A percentile compares a stretch with the other conserved stretches of the same genome.
Evolutionary conservation across 495 filamentous ascomycete genomes (phyloP).

Genomic region (Aspergillus conjunctus): DNA sequence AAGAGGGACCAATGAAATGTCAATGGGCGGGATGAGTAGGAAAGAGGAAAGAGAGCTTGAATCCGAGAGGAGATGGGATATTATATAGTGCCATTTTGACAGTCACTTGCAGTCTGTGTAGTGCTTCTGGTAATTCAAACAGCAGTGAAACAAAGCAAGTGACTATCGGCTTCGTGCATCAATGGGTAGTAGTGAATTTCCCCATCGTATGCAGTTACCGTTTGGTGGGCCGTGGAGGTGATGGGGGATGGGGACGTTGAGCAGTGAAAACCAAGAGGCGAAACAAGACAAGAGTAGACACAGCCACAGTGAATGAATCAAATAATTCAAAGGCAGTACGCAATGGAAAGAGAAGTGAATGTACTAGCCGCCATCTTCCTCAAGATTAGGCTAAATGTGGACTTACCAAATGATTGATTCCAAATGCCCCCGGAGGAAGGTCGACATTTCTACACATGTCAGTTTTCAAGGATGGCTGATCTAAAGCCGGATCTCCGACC

Average conservation of each 20-base stretch:
- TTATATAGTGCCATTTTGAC: constrained; percentile 11
- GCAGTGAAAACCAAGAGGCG: neutral
- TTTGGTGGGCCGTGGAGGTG: constrained; percentile 18
- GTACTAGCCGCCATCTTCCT: constrained; percentile 1
- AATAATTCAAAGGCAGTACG: neutral
- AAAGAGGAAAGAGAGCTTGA: constrained; percentile 14
- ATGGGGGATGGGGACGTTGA: constrained; percentile 9
- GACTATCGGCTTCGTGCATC: constrained; percentile 27
- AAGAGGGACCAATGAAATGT: neutral
- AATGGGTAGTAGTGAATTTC: constrained; percentile 22
- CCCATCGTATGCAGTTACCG: constrained; percentile 15
- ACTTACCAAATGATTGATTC: constrained; percentile 32
- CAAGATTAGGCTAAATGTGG: constrained; percentile 6
- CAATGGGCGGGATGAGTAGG: constrained; percentile 8
- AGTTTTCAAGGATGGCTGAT: constrained; percentile 22
- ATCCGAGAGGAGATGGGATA: constrained; percentile 12
- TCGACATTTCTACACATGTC: constrained; percentile 35
- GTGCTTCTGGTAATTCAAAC: constrained; percentile 8
- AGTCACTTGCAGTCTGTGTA: constrained; percentile 23
- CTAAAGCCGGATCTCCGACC: constrained; percentile 29
- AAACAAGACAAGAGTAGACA: constrained; percentile 3
- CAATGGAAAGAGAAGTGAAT: neutral
- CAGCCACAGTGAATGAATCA: constrained; percentile 2
- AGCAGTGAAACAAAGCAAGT: constrained; percentile 19
- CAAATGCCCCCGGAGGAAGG: constrained; percentile 30